phyloP scores from a whole-genome alignment of 2,329 filamentous ascomycete species.

The Penicillium sp. region DNA sequence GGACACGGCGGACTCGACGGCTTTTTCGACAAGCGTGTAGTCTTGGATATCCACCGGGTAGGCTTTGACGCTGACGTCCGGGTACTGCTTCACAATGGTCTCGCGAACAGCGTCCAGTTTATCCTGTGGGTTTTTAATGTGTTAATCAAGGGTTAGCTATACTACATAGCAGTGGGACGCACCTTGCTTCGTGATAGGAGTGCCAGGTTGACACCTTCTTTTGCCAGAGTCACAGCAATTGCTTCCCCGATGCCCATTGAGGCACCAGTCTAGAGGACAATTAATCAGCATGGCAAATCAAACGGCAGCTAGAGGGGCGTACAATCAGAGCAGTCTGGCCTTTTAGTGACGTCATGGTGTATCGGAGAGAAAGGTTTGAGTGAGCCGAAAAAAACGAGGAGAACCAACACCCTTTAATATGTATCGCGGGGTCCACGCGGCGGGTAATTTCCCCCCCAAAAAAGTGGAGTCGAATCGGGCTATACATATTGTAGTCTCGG shows the following conservation, averaged over 20 bases:
- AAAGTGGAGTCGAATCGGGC: too few relatives aligned
- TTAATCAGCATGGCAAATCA: not conserved
- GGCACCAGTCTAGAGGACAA: constrained; percentile 41
- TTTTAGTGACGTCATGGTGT: not conserved
- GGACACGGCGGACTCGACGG: constrained; percentile 36
- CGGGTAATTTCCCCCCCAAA: too few relatives aligned
- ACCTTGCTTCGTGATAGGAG: constrained; percentile 49
- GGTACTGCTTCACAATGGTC: constrained; percentile 4
- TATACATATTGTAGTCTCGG: too few relatives aligned
- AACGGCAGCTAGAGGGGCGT: not conserved
- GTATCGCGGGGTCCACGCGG: too few relatives aligned
- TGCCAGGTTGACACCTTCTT: constrained; percentile 47
- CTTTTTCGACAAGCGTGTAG: constrained; percentile 29
- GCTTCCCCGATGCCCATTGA: constrained; percentile 55
- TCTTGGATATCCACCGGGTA: constrained; percentile 26
- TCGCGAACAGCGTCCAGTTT: constrained; percentile 21
- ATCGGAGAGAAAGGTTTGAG: too few relatives aligned
- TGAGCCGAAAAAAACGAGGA: too few relatives aligned
- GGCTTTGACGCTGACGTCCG: constrained; percentile 17
- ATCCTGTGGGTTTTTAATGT: constrained; percentile 18
- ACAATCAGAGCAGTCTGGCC: constrained; percentile 15
- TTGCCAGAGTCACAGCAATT: constrained; percentile 47
- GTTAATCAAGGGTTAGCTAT: not conserved
- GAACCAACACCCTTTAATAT: too few relatives aligned
- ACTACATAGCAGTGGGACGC: not conserved